phyloP scores from a whole-genome alignment of 108 stramenopile genomes.

The Cyclotella kingstonii region DNA sequence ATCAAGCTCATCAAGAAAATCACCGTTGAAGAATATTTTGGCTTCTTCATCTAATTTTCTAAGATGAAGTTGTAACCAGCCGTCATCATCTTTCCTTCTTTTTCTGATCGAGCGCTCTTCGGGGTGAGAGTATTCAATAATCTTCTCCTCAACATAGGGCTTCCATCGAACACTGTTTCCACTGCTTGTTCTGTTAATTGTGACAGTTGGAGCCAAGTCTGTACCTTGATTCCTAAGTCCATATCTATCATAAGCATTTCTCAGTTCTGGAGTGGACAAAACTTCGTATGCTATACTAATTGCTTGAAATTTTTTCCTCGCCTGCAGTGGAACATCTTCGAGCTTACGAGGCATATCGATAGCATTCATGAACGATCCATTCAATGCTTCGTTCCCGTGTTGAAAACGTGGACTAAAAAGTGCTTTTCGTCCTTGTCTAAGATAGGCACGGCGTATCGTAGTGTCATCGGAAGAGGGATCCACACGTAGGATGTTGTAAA shows the following conservation, averaged over 20 bases:
- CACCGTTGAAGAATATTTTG: slow-evolving; percentile 15
- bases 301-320: slow-evolving; percentile 30
- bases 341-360: not conserved
- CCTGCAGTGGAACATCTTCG: slow-evolving; percentile 17
- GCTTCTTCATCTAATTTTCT: slow-evolving; percentile 11
- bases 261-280: slow-evolving; percentile 18
- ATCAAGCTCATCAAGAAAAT: slow-evolving; percentile 17
- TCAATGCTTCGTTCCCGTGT: not conserved
- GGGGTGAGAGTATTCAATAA: slow-evolving; percentile 17
- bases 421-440: slow-evolving; percentile 18
- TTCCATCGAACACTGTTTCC: slow-evolving; percentile 26
- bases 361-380: not conserved
- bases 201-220: not conserved
- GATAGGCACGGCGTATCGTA: slow-evolving; percentile 18
- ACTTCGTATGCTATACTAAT: slow-evolving; percentile 37
- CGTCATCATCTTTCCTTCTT: slow-evolving; percentile 1
- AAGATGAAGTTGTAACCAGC: slow-evolving; percentile 16
- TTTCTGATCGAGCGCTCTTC: slow-evolving; percentile 14
- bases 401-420: slow-evolving; percentile 7
- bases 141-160: slow-evolving; percentile 31
- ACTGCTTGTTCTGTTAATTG: not conserved
- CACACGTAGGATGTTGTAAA: slow-evolving; percentile 16
- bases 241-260: slow-evolving; percentile 16
- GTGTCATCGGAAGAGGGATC: slow-evolving; percentile 6
- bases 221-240: too few relatives aligned